Base-by-base conservation (phyloP, 352 stramenopile genomes). In the Globisporangium splendens region DNA sequence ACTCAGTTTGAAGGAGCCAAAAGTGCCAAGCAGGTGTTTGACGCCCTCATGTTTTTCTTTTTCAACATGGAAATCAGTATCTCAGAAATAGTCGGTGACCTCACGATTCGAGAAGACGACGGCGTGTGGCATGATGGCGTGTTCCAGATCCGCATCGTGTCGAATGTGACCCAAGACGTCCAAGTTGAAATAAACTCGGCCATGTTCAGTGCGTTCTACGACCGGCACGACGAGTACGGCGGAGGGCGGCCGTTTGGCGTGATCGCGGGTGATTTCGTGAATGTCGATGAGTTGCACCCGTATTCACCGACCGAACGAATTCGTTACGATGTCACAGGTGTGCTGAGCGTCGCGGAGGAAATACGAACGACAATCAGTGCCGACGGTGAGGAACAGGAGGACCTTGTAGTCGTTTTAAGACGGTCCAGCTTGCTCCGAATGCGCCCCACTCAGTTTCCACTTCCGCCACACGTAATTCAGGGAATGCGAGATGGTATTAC, bases 41-140 rank as follows among this genome's bases (percentile, higher is more conserved):
- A 86, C 28, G 75, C 77, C 4, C 68, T 81, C 17, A 63, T 72
- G 62, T 80, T 78, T 41, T 83, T 75, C 65, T 76, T 79, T n/a
- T 56, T 62, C n/a, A 88, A 83, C 48, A 70, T 83, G 56, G 75
- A 88, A 41, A 80, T 82, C 55, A 83, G 63, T 31, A 73, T 84
- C 56, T 80, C 75, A 0, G 72, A 88, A 42, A 69, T 71, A 44
- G 52, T 83, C 5, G 73, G 75, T 8, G 60, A 82, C 44, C 79
- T 86, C 28, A 83, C 75, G 10, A 68, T 85, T 31, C 69, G 72
- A 3, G 75, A 86, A 55, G 77, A 85, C 44, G 73, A 88, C 56
- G 74, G 75, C 46, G 69, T 55, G 10, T 57, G 65, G 31, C 15
- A 41, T 1, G 20, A 49, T 13, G 35, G 33, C 8, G 17, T 56